Evolutionary conservation across 1,284 basidiomycete species (phyloP).

Genomic region (Moesziomyces parantarcticus): DNA sequence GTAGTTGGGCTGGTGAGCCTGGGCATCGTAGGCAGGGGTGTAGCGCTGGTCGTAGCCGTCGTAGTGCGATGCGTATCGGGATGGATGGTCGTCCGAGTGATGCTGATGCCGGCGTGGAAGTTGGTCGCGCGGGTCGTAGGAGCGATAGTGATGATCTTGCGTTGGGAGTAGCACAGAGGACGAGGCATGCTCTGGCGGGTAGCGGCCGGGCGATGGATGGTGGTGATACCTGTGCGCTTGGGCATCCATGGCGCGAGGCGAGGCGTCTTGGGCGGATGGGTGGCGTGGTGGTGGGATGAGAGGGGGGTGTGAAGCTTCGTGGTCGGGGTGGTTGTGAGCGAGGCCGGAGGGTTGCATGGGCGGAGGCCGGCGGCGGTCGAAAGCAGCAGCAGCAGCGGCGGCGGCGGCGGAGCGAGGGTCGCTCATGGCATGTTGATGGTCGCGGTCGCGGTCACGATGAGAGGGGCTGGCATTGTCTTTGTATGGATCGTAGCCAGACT

Average conservation of each 20-base stretch:
- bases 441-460: conserved; percentile 10
- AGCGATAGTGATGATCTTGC: too few relatives aligned
- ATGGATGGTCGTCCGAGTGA: too few relatives aligned
- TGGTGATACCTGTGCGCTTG: too few relatives aligned
- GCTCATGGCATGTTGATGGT: conserved; percentile 1
- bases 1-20: background rate
- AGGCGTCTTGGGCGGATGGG: conserved; percentile 3
- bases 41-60: too few relatives aligned
- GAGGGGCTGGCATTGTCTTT: conserved; percentile 2
- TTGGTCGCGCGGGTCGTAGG: too few relatives aligned
- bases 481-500: conserved; percentile 14
- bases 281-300: conserved; percentile 3
- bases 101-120: too few relatives aligned
- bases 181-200: too few relatives aligned
- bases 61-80: too few relatives aligned
- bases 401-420: conserved; percentile 2
- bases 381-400: background rate
- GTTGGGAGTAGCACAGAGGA: too few relatives aligned
- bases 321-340: conserved; percentile 17
- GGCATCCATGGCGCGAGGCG: background rate
- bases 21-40: background rate
- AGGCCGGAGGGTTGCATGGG: conserved; percentile 21
- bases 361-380: conserved; percentile 12
- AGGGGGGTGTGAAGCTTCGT: conserved; percentile 4
- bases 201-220: too few relatives aligned